These are phyloP conservation scores for Scutellaria minor DNA, from an alignment of 257 asterid genomes.

Conservation along the genomic window DNA sequence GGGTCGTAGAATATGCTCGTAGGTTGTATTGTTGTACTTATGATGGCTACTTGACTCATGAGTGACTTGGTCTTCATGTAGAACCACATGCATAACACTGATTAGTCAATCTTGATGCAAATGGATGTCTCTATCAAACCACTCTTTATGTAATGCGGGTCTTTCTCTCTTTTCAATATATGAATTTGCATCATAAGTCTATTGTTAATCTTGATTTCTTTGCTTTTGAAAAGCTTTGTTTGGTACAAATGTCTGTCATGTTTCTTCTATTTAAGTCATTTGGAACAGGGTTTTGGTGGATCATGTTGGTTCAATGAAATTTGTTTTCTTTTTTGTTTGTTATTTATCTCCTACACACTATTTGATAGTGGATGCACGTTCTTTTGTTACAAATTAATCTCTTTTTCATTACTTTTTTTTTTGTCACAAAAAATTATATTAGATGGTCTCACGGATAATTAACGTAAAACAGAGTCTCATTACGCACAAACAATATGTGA, in stretches of 20 bases:
- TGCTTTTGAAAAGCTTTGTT: not conserved
- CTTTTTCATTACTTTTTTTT: no score
- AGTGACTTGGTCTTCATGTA: not conserved
- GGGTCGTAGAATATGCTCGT: no score
- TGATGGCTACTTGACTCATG: not conserved
- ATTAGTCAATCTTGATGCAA: no score
- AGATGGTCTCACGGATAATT: no score
- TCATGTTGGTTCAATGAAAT: not conserved
- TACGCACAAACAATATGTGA: no score
- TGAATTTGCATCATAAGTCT: no score
- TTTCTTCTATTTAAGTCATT: not conserved
- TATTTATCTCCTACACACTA: no score
- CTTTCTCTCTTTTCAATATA: not conserved
- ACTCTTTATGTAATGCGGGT: not conserved
- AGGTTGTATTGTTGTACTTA: not conserved
- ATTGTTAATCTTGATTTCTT: not conserved
- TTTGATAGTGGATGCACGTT: no score
- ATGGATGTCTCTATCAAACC: no score
- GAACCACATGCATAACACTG: not conserved
- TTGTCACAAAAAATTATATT: no score
- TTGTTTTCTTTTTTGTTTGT: slow-evolving; percentile 15
- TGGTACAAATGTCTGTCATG: not conserved
- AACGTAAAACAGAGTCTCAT: no score
- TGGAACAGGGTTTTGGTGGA: slow-evolving; percentile 24
- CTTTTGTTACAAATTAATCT: no score